Percentiles rank a stretch among this genome's conserved stretches.
Conservation (phyloP, 495 filamentous ascomycete species). For the Penicillium pancosmium region DNA sequence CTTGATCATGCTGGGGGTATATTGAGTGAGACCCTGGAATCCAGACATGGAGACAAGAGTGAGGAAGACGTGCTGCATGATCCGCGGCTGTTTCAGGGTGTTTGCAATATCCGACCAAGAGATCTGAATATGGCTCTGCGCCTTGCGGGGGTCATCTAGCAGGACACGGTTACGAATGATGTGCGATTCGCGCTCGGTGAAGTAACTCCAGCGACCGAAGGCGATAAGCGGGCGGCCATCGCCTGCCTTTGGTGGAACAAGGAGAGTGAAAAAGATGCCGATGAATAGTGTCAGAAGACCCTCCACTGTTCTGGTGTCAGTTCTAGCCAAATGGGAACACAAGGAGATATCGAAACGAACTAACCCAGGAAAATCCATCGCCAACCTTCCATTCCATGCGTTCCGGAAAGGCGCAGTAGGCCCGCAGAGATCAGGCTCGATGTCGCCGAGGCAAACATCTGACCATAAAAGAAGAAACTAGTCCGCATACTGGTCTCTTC, state of each 20-base stretch:
- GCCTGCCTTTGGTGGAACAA: conserved; percentile 47
- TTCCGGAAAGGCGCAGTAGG: conserved; percentile 53
- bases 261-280: conserved; percentile 50
- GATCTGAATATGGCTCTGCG: conserved; percentile 43
- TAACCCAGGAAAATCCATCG: conserved; percentile 62
- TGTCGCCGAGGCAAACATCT: conserved; percentile 54
- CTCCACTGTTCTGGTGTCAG: conserved; percentile 41
- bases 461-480: conserved; percentile 58
- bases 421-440: conserved; percentile 56
- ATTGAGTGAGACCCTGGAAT: conserved; percentile 44
- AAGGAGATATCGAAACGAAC: conserved; percentile 1
- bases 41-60: conserved; percentile 53
- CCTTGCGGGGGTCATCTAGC: conserved; percentile 48
- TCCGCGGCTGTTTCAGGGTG: conserved; percentile 41
- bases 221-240: conserved; percentile 47
- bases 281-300: conserved; percentile 56
- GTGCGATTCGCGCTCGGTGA: conserved; percentile 44
- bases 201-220: conserved; percentile 45
- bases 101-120: conserved; percentile 43
- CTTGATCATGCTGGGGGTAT: conserved; percentile 45
- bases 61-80: conserved; percentile 41
- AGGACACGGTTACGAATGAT: conserved; percentile 47
- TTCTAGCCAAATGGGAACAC: background rate
- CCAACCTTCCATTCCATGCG: conserved; percentile 57
- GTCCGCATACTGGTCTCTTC: conserved; percentile 58